Conservation (phyloP, 2,329 filamentous ascomycete species). For the Ophiostoma triangulosporum region DNA sequence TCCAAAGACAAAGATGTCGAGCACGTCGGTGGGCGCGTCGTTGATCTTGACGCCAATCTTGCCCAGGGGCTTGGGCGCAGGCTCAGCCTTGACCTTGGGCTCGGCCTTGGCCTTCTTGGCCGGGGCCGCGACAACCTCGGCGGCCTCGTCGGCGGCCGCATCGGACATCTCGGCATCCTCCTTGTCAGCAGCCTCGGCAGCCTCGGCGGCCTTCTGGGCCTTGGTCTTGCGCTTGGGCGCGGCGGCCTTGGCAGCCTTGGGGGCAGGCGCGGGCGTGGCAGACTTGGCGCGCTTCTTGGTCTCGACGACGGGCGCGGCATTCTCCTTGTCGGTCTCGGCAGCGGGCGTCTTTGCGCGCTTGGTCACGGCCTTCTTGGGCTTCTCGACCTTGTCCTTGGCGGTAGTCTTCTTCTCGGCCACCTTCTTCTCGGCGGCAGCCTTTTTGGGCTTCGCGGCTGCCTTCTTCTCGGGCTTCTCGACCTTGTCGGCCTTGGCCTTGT, state of each 20-base stretch:
- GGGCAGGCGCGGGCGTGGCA: constrained; percentile 3
- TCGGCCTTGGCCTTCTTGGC: constrained; percentile 14
- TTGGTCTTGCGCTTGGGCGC: constrained; percentile 10
- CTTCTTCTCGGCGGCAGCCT: constrained; percentile 15
- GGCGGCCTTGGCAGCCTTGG: neutral
- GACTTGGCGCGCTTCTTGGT: constrained; percentile 9
- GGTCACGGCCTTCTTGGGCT: constrained; percentile 10
- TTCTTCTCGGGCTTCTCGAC: constrained; percentile 4
- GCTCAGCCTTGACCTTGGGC: constrained; percentile 2
- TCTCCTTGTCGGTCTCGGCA: constrained; percentile 11
- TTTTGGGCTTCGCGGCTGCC: constrained; percentile 9
- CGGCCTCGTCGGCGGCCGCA: constrained; percentile 7
- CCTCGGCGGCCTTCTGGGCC: constrained; percentile 7
- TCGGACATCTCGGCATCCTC: neutral
- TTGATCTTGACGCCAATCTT: constrained; percentile 38
- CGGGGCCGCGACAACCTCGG: constrained; percentile 10
- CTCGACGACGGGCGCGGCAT: constrained; percentile 9
- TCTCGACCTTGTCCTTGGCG: constrained; percentile 11
- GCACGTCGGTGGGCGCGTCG: constrained; percentile 42
- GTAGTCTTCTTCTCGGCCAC: constrained; percentile 14
- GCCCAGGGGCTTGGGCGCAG: constrained; percentile 27
- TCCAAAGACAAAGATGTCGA: constrained; percentile 71
- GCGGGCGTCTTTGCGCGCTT: constrained; percentile 6
- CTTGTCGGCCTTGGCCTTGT: constrained; percentile 17
- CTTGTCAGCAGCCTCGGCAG: constrained; percentile 8